These are phyloP conservation scores for Kewa caespitosa DNA, from an alignment of 179 eudicot genomes.

Conservation along the genomic window DNA sequence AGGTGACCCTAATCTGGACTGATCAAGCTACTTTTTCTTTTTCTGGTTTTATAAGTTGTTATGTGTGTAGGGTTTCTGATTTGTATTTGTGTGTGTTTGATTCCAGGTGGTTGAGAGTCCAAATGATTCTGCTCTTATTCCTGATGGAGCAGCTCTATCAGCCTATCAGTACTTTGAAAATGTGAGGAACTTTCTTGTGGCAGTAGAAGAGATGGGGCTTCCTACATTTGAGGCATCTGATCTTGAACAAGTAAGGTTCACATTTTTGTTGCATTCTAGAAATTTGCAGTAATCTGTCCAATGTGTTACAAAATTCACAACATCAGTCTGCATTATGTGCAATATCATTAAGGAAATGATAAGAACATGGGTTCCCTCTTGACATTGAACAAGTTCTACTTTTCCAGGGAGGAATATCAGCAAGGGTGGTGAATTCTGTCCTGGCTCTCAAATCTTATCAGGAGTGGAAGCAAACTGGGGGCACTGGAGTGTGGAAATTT, in stretches of 20 bases:
- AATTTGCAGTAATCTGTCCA: neutral
- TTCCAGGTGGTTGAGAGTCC: conserved; percentile 87
- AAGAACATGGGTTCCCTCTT: neutral
- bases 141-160: conserved; percentile 87
- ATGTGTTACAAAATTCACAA: neutral
- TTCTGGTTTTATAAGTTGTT: neutral
- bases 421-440: conserved; percentile 83
- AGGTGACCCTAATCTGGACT: conserved; percentile 44
- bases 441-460: conserved; percentile 82
- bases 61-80: conserved; percentile 17
- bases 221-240: conserved; percentile 96
- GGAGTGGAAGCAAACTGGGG: conserved; percentile 83
- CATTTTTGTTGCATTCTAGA: neutral
- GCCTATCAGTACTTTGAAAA: conserved; percentile 92
- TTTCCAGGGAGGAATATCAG: conserved; percentile 79
- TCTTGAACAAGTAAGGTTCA: conserved; percentile 68
- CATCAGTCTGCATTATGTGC: neutral
- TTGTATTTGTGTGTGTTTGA: neutral
- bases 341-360: neutral
- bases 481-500: conserved; percentile 81
- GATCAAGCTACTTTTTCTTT: neutral
- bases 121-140: conserved; percentile 64
- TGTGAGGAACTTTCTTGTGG: conserved; percentile 76
- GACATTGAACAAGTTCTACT: conserved; percentile 6
- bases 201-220: conserved; percentile 77